Evolutionary conservation across 2,329 filamentous ascomycete species (phyloP).

Genomic region (Calonectria hongkongensis): DNA sequence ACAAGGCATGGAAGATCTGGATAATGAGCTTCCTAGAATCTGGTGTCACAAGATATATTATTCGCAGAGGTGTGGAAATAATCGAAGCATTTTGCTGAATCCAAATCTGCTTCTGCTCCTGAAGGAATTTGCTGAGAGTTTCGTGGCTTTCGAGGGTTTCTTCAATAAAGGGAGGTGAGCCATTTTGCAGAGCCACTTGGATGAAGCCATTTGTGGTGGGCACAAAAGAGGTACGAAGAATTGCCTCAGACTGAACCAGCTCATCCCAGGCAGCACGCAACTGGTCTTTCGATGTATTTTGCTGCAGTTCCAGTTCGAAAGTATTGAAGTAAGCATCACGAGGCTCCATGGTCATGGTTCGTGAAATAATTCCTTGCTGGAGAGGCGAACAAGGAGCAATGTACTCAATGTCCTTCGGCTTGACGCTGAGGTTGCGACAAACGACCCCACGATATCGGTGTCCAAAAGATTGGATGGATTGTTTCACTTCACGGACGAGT

Average conservation of each 20-base stretch:
- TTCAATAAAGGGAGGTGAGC: conserved; percentile 66
- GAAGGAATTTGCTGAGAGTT: conserved; percentile 59
- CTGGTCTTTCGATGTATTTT: conserved; percentile 64
- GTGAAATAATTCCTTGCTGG: conserved; percentile 90
- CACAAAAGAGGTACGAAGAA: conserved; percentile 84
- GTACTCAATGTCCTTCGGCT: conserved; percentile 76
- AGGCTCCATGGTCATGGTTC: conserved; percentile 74
- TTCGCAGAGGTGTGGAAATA: conserved; percentile 44
- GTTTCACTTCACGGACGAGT: conserved; percentile 69
- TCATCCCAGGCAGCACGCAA: conserved; percentile 76
- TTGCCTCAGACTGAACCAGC: conserved; percentile 72
- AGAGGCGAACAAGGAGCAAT: conserved; percentile 89
- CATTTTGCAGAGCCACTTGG: conserved; percentile 78
- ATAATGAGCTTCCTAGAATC: conserved; percentile 70
- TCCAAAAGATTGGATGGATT: conserved; percentile 77
- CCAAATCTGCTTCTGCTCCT: conserved; percentile 69
- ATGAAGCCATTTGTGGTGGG: conserved; percentile 84
- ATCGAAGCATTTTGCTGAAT: conserved; percentile 66
- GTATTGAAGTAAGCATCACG: conserved; percentile 83
- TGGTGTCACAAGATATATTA: conserved; percentile 68
- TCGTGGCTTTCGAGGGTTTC: conserved; percentile 53
- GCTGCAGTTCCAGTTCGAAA: conserved; percentile 77
- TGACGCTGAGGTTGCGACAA: conserved; percentile 71
- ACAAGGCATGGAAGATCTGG: conserved; percentile 89
- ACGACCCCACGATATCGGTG: conserved; percentile 75